These are phyloP conservation scores for Ogataea philodendri DNA, from an alignment of 805 yeast genomes.

Conservation along the genomic window DNA sequence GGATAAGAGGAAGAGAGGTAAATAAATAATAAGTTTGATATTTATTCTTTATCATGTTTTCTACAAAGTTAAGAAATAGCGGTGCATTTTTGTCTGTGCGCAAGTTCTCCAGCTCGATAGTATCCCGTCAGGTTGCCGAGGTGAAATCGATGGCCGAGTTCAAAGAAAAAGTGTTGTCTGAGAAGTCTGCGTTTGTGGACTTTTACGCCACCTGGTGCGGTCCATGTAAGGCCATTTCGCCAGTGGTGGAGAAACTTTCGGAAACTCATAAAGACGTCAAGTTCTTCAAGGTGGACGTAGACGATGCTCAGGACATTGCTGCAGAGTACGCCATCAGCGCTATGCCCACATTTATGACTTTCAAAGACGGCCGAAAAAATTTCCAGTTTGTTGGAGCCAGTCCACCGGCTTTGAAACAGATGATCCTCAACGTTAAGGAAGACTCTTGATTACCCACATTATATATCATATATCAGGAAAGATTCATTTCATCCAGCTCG, in stretches of 20 bases:
- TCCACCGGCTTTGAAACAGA: conserved; percentile 36
- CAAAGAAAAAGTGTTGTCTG: conserved; percentile 32
- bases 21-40: neutral
- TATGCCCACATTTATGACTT: conserved; percentile 72
- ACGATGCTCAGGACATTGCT: conserved; percentile 58
- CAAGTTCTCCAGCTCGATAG: conserved; percentile 2
- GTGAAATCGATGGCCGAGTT: conserved; percentile 37
- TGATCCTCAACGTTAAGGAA: conserved; percentile 26
- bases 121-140: conserved; percentile 21
- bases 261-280: conserved; percentile 47
- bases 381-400: conserved; percentile 68
- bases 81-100: conserved; percentile 2
- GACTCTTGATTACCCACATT: conserved; percentile 1
- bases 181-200: conserved; percentile 54
- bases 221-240: conserved; percentile 73
- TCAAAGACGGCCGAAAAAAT: conserved; percentile 57
- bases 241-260: conserved; percentile 45
- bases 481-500: conserved; percentile 89
- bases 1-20: neutral
- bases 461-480: conserved; percentile 41
- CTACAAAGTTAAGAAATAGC: conserved; percentile 18
- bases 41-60: conserved; percentile 4
- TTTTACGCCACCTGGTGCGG: conserved; percentile 78
- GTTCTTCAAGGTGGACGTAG: conserved; percentile 73
- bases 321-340: conserved; percentile 60